Evolutionary conservation across 2,329 filamentous ascomycete species (phyloP).

Genomic region (Claviceps monticola): DNA sequence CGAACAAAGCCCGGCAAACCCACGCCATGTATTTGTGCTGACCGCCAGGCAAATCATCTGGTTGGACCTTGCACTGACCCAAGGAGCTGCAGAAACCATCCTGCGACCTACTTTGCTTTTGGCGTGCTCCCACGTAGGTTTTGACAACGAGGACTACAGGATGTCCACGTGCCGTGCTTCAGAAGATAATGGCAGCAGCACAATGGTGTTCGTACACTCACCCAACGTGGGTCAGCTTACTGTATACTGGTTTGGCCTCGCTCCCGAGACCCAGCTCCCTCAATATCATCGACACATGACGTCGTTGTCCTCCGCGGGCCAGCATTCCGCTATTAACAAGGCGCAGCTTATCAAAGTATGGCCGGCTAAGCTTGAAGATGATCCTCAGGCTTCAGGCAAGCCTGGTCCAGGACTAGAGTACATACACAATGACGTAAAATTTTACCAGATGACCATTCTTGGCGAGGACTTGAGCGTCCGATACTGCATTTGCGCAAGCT

Average conservation of each 20-base stretch:
- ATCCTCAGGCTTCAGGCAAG: slow-evolving; percentile 1
- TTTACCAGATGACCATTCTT: slow-evolving; percentile 34
- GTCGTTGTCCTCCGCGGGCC: slow-evolving; percentile 10
- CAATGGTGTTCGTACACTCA: slow-evolving; percentile 23
- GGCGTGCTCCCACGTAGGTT: slow-evolving; percentile 16
- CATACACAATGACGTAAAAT: slow-evolving; percentile 20
- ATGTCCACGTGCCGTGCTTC: slow-evolving; percentile 17
- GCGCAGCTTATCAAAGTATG: slow-evolving; percentile 17
- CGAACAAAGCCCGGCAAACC: slow-evolving; percentile 29
- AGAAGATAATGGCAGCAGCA: slow-evolving; percentile 9
- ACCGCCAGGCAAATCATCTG: slow-evolving; percentile 39
- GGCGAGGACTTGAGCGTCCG: slow-evolving; percentile 28
- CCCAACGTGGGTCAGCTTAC: slow-evolving; percentile 17
- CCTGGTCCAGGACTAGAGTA: slow-evolving; percentile 18
- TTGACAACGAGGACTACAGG: slow-evolving; percentile 12
- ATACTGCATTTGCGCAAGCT: slow-evolving; percentile 23
- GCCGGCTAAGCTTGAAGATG: slow-evolving; percentile 11
- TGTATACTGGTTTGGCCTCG: slow-evolving; percentile 21
- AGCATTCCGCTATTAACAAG: slow-evolving; percentile 1
- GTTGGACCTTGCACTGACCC: slow-evolving; percentile 25
- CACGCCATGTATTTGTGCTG: slow-evolving; percentile 41
- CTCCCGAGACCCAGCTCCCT: slow-evolving; percentile 14
- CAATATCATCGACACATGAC: slow-evolving; percentile 25
- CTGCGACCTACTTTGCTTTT: slow-evolving; percentile 14
- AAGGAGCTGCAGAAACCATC: not conserved